Conservation (phyloP, 2,329 filamentous ascomycete species). For the Hortaea sp. region DNA sequence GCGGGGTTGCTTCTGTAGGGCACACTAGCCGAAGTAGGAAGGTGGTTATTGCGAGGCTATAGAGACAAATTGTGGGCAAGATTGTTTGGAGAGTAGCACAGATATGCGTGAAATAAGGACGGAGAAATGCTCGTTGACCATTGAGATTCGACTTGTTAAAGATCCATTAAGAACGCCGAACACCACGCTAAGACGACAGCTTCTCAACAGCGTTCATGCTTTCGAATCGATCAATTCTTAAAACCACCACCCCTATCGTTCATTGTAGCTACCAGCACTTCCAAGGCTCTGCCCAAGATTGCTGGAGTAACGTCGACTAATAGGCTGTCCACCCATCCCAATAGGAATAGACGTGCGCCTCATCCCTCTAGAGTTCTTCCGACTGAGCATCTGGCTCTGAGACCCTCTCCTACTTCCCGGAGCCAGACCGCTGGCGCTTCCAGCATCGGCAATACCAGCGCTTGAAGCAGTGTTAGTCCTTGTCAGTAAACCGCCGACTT, state of each 20-base stretch:
- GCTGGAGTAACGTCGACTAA: constrained; percentile 34
- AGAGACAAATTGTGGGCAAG: too few relatives aligned
- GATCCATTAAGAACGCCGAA: too few relatives aligned
- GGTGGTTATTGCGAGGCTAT: too few relatives aligned
- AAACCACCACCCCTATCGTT: background rate
- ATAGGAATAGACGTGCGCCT: constrained; percentile 34
- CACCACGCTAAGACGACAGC: too few relatives aligned
- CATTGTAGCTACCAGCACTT: constrained; percentile 16
- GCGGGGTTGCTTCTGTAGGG: too few relatives aligned
- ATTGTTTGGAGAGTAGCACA: too few relatives aligned
- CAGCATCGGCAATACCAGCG: constrained; percentile 13
- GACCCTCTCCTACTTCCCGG: constrained; percentile 7
- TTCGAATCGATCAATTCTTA: too few relatives aligned
- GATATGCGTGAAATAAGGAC: too few relatives aligned
- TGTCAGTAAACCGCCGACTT: constrained; percentile 23
- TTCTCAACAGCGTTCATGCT: too few relatives aligned
- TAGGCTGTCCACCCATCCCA: constrained; percentile 34
- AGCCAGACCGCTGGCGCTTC: constrained; percentile 9
- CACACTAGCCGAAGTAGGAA: too few relatives aligned
- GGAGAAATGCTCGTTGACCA: too few relatives aligned
- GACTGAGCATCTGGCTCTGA: constrained; percentile 8
- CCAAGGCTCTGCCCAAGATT: constrained; percentile 33
- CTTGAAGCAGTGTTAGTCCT: constrained; percentile 23
- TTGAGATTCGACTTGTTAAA: too few relatives aligned
- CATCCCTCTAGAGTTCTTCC: constrained; percentile 21